A percentile compares a stretch with the other conserved stretches of the same genome.
phyloP scores from a whole-genome alignment of 768 basidiomycete species.

The Pseudohyphozyma bogoriensis region DNA sequence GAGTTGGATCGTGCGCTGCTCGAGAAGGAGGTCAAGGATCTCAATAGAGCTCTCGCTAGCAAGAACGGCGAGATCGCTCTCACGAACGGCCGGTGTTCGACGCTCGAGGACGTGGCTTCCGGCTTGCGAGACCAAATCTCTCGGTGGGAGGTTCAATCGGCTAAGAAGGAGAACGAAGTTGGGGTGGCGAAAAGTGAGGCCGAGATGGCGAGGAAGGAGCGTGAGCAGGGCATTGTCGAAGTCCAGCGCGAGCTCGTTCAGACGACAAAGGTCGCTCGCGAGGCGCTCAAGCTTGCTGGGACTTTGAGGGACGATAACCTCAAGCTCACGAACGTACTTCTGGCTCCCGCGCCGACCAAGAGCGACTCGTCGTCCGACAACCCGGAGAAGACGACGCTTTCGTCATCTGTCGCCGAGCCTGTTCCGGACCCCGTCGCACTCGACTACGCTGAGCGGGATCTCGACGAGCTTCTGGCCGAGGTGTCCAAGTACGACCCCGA shows the following conservation, averaged over 20 bases:
- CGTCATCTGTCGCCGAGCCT: conserved; percentile 3
- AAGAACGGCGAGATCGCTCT: conserved; percentile 47
- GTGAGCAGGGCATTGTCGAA: conserved; percentile 16
- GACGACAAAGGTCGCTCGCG: conserved; percentile 29
- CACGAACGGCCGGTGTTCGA: conserved; percentile 42
- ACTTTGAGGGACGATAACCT: conserved; percentile 37
- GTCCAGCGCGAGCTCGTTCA: conserved; percentile 16
- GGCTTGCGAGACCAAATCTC: conserved; percentile 58
- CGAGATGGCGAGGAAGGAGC: conserved; percentile 5
- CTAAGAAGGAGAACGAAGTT: conserved; percentile 52
- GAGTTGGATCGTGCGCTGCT: conserved; percentile 87
- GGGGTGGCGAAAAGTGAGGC: conserved; percentile 40
- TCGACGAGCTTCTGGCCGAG: conserved; percentile 15
- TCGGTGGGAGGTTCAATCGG: conserved; percentile 36
- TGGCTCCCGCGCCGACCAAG: conserved; percentile 7
- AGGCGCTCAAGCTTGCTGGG: conserved; percentile 36
- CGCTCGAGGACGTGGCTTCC: conserved; percentile 49
- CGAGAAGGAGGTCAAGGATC: conserved; percentile 72
- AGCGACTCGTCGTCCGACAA: conserved; percentile 3
- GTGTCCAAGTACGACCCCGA: conserved; percentile 59
- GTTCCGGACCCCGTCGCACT: not conserved
- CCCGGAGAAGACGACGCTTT: conserved; percentile 9
- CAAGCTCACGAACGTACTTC: conserved; percentile 32
- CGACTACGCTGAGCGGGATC: conserved; percentile 20
- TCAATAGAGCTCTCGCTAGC: conserved; percentile 54